Percentiles rank a stretch among this genome's conserved stretches.
Conservation (phyloP, 2,329 filamentous ascomycete genomes). For the Cladosporium halotolerans region DNA sequence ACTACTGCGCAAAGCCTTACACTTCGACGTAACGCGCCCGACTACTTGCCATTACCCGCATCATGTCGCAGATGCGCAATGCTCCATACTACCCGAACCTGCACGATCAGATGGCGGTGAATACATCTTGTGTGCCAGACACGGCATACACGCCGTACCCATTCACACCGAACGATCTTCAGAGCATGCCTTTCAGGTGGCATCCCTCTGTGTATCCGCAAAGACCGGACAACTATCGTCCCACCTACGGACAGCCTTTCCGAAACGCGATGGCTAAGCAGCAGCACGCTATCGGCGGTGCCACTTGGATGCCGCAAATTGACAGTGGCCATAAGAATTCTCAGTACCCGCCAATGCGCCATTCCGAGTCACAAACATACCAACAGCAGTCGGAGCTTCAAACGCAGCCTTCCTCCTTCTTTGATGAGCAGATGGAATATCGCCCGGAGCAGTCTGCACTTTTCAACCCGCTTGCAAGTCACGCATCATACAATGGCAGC, state of each 20-base stretch:
- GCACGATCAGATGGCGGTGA: background rate
- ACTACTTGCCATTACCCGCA: background rate
- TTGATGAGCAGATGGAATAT: slow-evolving; percentile 2
- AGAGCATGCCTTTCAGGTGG: background rate
- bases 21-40: background rate
- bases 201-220: background rate
- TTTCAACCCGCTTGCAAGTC: background rate
- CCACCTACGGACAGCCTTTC: background rate
- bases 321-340: background rate
- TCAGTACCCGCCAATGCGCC: background rate
- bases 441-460: background rate
- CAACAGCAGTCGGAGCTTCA: background rate
- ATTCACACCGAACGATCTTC: background rate
- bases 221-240: background rate
- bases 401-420: background rate
- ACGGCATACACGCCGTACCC: background rate
- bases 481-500: background rate
- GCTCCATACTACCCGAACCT: background rate
- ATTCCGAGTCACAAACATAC: too few species aligned
- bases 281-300: background rate
- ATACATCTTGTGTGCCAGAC: background rate
- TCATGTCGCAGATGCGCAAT: background rate
- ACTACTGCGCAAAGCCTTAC: too few species aligned
- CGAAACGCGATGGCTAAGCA: background rate
- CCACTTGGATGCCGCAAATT: background rate